Evolutionary conservation across 148 eudicot genomes (phyloP), one percentile per base, ranked within the genome.

Genomic region (Drosera capensis): DNA sequence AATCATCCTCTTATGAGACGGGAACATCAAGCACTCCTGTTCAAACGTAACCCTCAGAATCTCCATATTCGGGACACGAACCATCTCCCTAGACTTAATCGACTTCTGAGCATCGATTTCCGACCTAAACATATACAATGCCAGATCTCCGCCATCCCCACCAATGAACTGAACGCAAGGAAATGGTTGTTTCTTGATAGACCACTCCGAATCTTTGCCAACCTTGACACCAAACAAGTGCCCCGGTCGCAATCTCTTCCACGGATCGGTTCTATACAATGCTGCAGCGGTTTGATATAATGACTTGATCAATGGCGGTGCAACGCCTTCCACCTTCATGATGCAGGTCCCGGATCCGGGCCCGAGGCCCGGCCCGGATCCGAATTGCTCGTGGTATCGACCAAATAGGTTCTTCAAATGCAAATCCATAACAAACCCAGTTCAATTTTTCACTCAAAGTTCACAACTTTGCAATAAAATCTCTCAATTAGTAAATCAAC

Each of bases 361-460:
- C 23, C 87, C 82, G 8, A 79, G 79, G 9, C 83, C 83, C 11
- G 77, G 80, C 13, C 80, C 83, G 4, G 80, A 66, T 52, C 83
- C 88, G 35, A 76, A 80, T 57, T 80, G 83, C 50, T 76, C 83
- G 45, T 73, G 71, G 39, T 55, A 68, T 60, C 80, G 70, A 19
- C 71, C 66, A 52, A 80, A 67, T 43, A 72, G 62, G 30, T 46
- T 68, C 72, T 73, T 80, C 67, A 80, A 60, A 60, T 80, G 80
- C 40, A 65, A 45, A 65, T 73, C 75, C 88, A 73, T 80, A 2
- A 4, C 3, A 11, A 34, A 11, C 13, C 38, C 38, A 4, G 2
- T 15, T 9, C 9, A 9, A 13, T 11, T 34, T 11, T 34, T 3
- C n/a, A 34, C 9, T n/a, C 38, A 5, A 34, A 34, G 6, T 9